Evolutionary conservation across 2,329 filamentous ascomycete genomes (phyloP), one percentile per base, ranked within the genome.

Genomic region (Shiraia bambusicola): DNA sequence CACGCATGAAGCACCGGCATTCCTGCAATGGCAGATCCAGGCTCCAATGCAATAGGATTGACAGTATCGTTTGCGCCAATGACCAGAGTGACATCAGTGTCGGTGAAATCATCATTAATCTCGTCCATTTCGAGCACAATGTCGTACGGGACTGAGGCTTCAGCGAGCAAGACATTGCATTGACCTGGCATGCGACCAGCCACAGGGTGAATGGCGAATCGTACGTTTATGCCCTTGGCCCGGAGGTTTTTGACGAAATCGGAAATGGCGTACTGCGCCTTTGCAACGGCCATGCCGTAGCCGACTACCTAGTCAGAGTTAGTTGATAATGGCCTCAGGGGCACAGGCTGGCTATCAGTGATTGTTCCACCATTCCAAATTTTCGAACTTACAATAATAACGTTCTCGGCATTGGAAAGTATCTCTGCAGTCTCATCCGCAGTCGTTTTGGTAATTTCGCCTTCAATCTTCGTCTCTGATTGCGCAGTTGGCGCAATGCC

Each of bases 81-180:
- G 0, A 95, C 89, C 3, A 95, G 79, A 0, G 88, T 90, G 8
- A 95, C 76, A 58, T 95, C 90, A 0, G 90, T 94, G 19, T 93
- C 86, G 6, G 77, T 69, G 66, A 95, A 95, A 59, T 95, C 89
- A 49, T 94, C 89, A 67, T 95, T 95, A 72, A 95, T 94, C 73
- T 95, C 90, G 56, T 95, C 90, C 89, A 95, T 95, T 71, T 95
- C 89, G 32, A 94, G 77, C 19, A 95, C 89, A 41, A 95, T 92
- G 57, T 95, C 90, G 59, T 95, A 95, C 2, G 88, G 88, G 22
- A 95, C 90, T 25, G 80, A 85, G 1, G 90, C 90, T 67, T 95
- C 90, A 0, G 90, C 90, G 11, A 95, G 81, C 2, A 95, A 76
- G 3, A 95, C 89, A 60, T 95, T 95, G 72, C 89, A 95, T 70